phyloP scores from a whole-genome alignment of 228 moss, liverwort and hornwort genomes.

The Sphagnum fallax region DNA sequence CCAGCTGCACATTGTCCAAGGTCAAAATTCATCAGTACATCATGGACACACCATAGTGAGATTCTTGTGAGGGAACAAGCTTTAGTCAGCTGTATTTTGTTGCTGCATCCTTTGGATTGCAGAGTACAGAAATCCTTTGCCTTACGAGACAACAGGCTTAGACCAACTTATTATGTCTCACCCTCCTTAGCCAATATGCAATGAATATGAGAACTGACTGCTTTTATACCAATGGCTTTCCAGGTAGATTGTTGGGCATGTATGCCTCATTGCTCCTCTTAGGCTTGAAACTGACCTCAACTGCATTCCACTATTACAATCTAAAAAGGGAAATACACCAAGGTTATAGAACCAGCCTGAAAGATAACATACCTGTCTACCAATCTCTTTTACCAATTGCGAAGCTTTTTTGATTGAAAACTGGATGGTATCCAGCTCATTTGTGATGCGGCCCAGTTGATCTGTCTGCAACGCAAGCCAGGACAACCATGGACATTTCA shows the following conservation, averaged over 20 bases:
- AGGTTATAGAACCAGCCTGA: too few species aligned
- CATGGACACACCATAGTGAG: background rate
- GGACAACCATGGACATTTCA: background rate
- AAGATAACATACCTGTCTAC: conserved; percentile 56
- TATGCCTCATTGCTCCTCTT: too few species aligned
- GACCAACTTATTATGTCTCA: too few species aligned
- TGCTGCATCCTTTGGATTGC: background rate
- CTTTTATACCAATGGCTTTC: too few species aligned
- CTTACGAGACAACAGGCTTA: too few species aligned
- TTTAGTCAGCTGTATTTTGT: background rate
- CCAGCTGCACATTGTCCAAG: conserved; percentile 52
- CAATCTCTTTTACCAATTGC: conserved; percentile 62
- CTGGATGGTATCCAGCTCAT: conserved; percentile 63
- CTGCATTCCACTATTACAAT: too few species aligned
- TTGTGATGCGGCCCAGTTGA: conserved; percentile 56
- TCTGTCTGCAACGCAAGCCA: conserved; percentile 44
- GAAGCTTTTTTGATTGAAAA: conserved; percentile 73
- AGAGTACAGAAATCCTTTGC: too few species aligned
- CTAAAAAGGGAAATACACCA: too few species aligned
- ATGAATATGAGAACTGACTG: too few species aligned
- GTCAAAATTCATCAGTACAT: background rate
- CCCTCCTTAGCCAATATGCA: too few species aligned
- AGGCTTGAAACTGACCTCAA: too few species aligned
- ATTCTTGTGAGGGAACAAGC: background rate
- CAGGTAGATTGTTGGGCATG: too few species aligned